Percentiles rank a stretch among this genome's conserved stretches.
phyloP scores from a whole-genome alignment of 371 early-diverging fungal species.

The Nosema muscidifuracis region DNA sequence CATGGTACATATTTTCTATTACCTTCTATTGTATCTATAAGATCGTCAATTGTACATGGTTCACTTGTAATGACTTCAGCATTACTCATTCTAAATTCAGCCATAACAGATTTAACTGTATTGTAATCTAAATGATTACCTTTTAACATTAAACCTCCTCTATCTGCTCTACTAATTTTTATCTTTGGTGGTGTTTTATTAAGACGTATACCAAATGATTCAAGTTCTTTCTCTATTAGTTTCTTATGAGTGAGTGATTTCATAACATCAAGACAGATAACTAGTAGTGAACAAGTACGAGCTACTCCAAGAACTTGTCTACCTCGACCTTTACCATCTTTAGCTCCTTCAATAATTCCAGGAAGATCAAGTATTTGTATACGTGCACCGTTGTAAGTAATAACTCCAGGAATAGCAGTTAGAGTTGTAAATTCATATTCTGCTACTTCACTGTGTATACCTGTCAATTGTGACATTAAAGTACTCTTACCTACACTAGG shows the following conservation, averaged over 20 bases:
- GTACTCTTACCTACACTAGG: constrained; percentile 96
- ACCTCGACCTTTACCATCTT: constrained; percentile 97
- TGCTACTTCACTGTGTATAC: constrained; percentile 79
- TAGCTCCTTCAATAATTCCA: constrained; percentile 97
- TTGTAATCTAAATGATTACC: constrained; percentile 80
- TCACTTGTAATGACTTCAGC: constrained; percentile 83
- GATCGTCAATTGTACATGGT: constrained; percentile 84
- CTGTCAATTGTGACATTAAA: constrained; percentile 81
- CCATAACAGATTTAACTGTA: constrained; percentile 81
- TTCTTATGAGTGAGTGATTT: constrained; percentile 78
- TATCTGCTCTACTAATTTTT: constrained; percentile 81
- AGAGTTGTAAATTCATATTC: constrained; percentile 97
- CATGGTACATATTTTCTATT: constrained; percentile 88
- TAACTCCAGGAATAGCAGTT: constrained; percentile 74
- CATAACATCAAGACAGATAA: constrained; percentile 95
- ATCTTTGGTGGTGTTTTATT: constrained; percentile 80
- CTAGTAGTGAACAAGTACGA: constrained; percentile 84
- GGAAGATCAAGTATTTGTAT: constrained; percentile 82
- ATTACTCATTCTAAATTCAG: constrained; percentile 91
- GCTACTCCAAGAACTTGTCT: constrained; percentile 85
- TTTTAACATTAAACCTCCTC: constrained; percentile 87
- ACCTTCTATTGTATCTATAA: constrained; percentile 90
- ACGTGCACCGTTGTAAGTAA: constrained; percentile 88
- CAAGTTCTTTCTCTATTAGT: constrained; percentile 86
- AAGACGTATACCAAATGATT: constrained; percentile 90